Evolutionary conservation across 129 eudicot species (phyloP), one percentile per base, ranked within the genome.

Genomic region (Arctium minus): DNA sequence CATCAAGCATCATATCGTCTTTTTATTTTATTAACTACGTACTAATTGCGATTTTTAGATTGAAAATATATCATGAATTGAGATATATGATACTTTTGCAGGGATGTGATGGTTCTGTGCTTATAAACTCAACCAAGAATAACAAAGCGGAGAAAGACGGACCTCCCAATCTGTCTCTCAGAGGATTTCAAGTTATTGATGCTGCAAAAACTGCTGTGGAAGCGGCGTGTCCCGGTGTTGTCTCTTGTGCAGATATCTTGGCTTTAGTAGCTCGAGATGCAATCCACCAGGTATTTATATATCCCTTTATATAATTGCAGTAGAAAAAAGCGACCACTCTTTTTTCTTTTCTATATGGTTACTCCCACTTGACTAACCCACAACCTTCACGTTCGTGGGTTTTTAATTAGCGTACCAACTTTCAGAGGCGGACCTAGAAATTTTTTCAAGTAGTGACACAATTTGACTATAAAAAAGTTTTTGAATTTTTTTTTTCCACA

Each of bases 21-120:
- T 0, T 22, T 22, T 22, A 22, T 22, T 22, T 22, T 22, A 22
- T 22, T 22, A 22, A 22, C 27, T 22, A 22, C 27, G 27, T 22
- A 22, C 27, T 22, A 22, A 22, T 22, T 22, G 27, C 27, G 27
- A 22, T 22, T 22, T 22, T 72, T 4, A 50, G 33, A 36, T 18
- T 13, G 12, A 6, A 22, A 3, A n/a, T 15, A 3, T 40, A 46
- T 69, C 6, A 33, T 13, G 11, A n/a, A 17, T 42, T 31, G 17
- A 17, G n/a, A 40, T 17, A 17, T 18, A 27, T 81, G 67, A 74
- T 40, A 22, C 0, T 30, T 76, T 2, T 85, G 76, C 70, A 94
- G 97, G 98, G 97, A 9, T 92, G 97, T 73, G 98, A 94, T 64
- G 98, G 84, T 72, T 94, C 98, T 3, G 79, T 94, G 22, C 86